Conservation (phyloP, 768 basidiomycete species). For the Suillus spraguei region DNA sequence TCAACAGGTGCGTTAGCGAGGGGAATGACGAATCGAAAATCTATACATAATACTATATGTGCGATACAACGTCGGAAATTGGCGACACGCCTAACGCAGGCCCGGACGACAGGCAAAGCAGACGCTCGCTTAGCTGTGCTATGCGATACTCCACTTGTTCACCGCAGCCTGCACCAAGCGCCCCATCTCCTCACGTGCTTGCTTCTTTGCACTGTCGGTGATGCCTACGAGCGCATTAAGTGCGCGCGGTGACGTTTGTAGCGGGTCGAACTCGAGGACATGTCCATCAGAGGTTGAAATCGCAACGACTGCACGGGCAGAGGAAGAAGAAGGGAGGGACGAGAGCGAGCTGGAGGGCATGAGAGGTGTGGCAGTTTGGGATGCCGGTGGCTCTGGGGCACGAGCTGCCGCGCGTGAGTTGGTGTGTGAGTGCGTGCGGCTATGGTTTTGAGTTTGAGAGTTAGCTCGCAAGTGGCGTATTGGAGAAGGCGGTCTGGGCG, state of each 20-base stretch:
- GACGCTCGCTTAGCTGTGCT: background rate
- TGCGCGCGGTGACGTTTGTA: conserved; percentile 69
- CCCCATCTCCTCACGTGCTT: conserved; percentile 76
- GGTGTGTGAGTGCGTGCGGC: conserved; percentile 45
- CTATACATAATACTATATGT: conserved; percentile 5
- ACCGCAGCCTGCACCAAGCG: conserved; percentile 71
- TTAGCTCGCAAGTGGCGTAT: conserved; percentile 47
- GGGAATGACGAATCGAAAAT: background rate
- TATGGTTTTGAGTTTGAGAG: conserved; percentile 51
- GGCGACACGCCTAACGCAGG: background rate
- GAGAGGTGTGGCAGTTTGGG: background rate
- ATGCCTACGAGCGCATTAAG: conserved; percentile 80
- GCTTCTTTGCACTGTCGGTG: conserved; percentile 80
- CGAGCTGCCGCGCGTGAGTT: conserved; percentile 36
- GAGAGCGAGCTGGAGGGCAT: background rate
- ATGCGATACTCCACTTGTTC: conserved; percentile 71
- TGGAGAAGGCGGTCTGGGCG: conserved; percentile 20
- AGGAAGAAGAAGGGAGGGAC: conserved; percentile 15
- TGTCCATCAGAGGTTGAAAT: conserved; percentile 84
- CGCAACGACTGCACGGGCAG: conserved; percentile 64
- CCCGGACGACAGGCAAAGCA: background rate
- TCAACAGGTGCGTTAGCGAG: background rate
- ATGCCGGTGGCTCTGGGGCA: conserved; percentile 18
- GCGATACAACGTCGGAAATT: background rate
- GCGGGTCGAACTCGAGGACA: conserved; percentile 83